Conservation (phyloP, 768 basidiomycete species). For the Pluteus cervinus region DNA sequence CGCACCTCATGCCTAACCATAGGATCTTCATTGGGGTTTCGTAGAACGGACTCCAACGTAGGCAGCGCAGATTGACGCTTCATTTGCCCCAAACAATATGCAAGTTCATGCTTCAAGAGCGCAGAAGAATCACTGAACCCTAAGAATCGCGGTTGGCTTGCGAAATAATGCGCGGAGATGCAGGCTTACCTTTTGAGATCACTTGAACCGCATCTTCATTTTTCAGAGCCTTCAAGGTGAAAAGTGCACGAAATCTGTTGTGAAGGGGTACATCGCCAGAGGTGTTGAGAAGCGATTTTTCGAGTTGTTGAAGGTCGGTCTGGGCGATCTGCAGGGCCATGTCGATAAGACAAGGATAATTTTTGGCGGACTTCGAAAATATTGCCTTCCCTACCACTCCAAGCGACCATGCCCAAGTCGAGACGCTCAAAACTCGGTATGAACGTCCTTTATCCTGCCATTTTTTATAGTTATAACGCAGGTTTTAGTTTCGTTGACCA, state of each 20-base stretch:
- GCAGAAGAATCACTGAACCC: slow-evolving; percentile 86
- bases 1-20: slow-evolving; percentile 97
- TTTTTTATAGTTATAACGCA: slow-evolving; percentile 9
- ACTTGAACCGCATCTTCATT: slow-evolving; percentile 74
- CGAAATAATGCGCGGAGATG: not conserved
- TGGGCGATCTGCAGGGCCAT: slow-evolving; percentile 32
- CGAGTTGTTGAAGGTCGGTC: slow-evolving; percentile 60
- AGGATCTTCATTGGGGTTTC: slow-evolving; percentile 67
- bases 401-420: slow-evolving; percentile 73
- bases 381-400: slow-evolving; percentile 13
- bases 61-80: slow-evolving; percentile 69
- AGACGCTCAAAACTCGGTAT: slow-evolving; percentile 85
- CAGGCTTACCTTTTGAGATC: slow-evolving; percentile 68
- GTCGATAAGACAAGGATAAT: slow-evolving; percentile 22
- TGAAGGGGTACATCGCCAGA: slow-evolving; percentile 72
- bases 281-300: slow-evolving; percentile 73
- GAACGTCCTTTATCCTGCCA: slow-evolving; percentile 19
- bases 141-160: slow-evolving; percentile 22
- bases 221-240: slow-evolving; percentile 84
- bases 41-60: slow-evolving; percentile 69
- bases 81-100: slow-evolving; percentile 95
- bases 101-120: slow-evolving; percentile 92
- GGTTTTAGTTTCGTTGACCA: slow-evolving; percentile 78
- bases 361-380: slow-evolving; percentile 47
- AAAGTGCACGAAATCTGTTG: slow-evolving; percentile 84